Evolutionary conservation across 1,284 basidiomycete genomes (phyloP).

Genomic region (Heterobasidion occidentale): DNA sequence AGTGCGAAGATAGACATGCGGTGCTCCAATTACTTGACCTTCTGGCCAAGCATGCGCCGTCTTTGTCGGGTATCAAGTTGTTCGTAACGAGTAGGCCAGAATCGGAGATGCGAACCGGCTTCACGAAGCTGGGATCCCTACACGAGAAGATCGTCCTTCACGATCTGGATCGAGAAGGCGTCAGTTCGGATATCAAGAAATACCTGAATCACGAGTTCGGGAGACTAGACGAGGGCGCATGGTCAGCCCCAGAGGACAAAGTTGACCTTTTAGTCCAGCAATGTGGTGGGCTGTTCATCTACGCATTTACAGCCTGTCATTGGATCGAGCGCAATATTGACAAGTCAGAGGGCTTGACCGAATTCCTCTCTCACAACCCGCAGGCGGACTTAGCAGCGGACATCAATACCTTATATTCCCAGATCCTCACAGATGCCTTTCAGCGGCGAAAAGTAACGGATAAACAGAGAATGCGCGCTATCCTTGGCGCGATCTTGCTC

Average conservation of each 20-base stretch:
- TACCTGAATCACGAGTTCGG: constrained; percentile 9
- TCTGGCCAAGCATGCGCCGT: constrained; percentile 7
- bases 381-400: too few relatives aligned
- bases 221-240: constrained; percentile 1
- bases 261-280: constrained; percentile 8
- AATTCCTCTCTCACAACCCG: too few relatives aligned
- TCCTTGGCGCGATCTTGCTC: too few relatives aligned
- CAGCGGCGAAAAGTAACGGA: too few relatives aligned
- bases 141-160: constrained; percentile 8
- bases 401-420: too few relatives aligned
- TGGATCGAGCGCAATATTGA: too few relatives aligned
- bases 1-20: constrained; percentile 15
- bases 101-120: constrained; percentile 12
- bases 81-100: constrained; percentile 19
- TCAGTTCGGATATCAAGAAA: constrained; percentile 11
- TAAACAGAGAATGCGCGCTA: too few relatives aligned
- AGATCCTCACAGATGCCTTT: too few relatives aligned
- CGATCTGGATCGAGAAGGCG: constrained; percentile 8
- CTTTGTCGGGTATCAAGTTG: constrained; percentile 8
- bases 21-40: constrained; percentile 11
- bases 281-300: constrained; percentile 16
- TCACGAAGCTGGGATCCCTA: not conserved
- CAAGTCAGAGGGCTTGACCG: too few relatives aligned
- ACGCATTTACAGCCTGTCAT: constrained; percentile 4
- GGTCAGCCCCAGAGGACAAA: constrained; percentile 11